phyloP scores from a whole-genome alignment of 768 basidiomycete genomes.

The Albatrellus ellisii region DNA sequence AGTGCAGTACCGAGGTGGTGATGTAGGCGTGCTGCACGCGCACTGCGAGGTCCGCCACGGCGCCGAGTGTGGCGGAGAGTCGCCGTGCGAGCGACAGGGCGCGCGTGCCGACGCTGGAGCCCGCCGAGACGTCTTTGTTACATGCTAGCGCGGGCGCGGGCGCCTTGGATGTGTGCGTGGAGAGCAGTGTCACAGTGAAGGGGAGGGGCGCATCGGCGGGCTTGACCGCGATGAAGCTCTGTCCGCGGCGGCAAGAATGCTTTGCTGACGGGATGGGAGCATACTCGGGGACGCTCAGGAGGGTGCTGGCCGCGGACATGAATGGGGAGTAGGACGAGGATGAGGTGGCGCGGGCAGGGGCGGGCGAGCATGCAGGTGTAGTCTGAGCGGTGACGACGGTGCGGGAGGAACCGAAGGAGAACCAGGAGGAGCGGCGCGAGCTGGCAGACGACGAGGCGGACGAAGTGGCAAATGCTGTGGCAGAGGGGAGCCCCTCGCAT shows the following conservation, averaged over 20 bases:
- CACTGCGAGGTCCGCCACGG: slow-evolving; percentile 41
- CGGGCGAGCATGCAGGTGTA: background rate
- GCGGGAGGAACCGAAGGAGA: slow-evolving; percentile 11
- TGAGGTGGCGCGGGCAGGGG: background rate
- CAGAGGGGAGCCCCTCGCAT: background rate
- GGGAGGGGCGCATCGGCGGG: slow-evolving; percentile 10
- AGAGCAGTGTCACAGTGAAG: background rate
- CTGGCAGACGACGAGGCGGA: slow-evolving; percentile 3
- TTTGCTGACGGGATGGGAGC: slow-evolving; percentile 8
- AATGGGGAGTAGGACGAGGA: background rate
- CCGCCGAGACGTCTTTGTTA: slow-evolving; percentile 2
- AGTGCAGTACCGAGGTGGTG: slow-evolving; percentile 31
- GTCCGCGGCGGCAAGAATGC: slow-evolving; percentile 4
- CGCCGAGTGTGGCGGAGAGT: slow-evolving; percentile 15
- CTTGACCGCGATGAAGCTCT: slow-evolving; percentile 10
- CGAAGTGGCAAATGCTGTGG: background rate
- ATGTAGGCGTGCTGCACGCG: slow-evolving; percentile 48
- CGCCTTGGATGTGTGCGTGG: slow-evolving; percentile 1
- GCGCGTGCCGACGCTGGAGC: slow-evolving; percentile 8
- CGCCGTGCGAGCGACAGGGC: slow-evolving; percentile 6
- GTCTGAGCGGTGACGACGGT: slow-evolving; percentile 4
- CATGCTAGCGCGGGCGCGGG: background rate
- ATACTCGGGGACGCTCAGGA: background rate
- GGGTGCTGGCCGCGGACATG: background rate
- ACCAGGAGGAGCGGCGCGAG: slow-evolving; percentile 11